These are phyloP conservation scores for Zopfia rhizophila DNA, from an alignment of 2,329 filamentous ascomycete species.

Conservation along the genomic window DNA sequence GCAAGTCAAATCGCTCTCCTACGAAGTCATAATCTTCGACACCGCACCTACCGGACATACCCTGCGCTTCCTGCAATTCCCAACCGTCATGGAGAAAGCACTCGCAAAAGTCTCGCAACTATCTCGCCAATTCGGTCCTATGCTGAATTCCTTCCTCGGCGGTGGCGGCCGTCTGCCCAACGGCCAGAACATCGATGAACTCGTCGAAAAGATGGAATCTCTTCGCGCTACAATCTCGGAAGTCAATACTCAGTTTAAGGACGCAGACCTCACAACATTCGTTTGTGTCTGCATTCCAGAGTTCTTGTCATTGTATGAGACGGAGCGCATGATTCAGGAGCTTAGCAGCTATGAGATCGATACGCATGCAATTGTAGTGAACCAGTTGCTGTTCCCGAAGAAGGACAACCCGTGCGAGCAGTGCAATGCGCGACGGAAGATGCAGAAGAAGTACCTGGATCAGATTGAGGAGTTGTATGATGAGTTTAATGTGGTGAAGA, in stretches of 20 bases:
- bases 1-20: conserved; percentile 98
- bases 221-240: conserved; percentile 92
- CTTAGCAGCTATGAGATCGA: conserved; percentile 92
- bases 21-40: conserved; percentile 99
- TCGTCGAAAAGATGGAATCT: conserved; percentile 93
- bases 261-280: conserved; percentile 93
- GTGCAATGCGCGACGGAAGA: conserved; percentile 92
- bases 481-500: conserved; percentile 98
- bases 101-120: conserved; percentile 97
- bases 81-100: conserved; percentile 96
- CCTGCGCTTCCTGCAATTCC: conserved; percentile 97
- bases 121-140: conserved; percentile 92
- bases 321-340: conserved; percentile 99
- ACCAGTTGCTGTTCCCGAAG: conserved; percentile 94
- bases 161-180: conserved; percentile 81
- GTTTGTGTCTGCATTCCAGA: conserved; percentile 99
- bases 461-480: conserved; percentile 99
- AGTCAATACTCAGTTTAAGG: conserved; percentile 98
- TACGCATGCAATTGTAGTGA: conserved; percentile 97
- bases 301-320: conserved; percentile 96
- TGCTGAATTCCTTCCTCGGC: conserved; percentile 93
- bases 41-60: conserved; percentile 98
- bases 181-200: conserved; percentile 90
- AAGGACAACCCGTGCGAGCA: conserved; percentile 88
- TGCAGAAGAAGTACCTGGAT: conserved; percentile 99